Evolutionary conservation across 257 asterid species (phyloP).

Genomic region (Gentiana straminea): DNA sequence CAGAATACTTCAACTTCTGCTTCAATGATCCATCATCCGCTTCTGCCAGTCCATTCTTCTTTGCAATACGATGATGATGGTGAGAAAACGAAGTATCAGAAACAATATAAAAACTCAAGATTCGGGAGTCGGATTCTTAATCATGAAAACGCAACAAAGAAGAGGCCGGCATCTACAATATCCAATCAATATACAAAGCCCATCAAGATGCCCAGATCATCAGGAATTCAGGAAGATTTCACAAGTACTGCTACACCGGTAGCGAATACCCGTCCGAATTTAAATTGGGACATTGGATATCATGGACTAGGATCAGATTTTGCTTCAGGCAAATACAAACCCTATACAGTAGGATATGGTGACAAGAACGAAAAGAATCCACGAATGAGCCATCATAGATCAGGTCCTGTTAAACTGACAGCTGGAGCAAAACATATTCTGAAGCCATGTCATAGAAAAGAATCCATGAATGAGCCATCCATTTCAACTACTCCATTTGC

Average conservation of each 20-base stretch:
- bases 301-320: slow-evolving; percentile 13
- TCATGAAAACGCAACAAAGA: slow-evolving; percentile 22
- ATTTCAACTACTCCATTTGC: slow-evolving; percentile 21
- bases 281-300: slow-evolving; percentile 12
- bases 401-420: slow-evolving; percentile 29
- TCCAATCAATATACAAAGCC: slow-evolving; percentile 21
- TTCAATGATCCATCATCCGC: slow-evolving; percentile 12
- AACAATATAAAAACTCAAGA: slow-evolving; percentile 15
- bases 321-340: slow-evolving; percentile 15
- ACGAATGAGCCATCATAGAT: slow-evolving; percentile 11
- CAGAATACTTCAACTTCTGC: slow-evolving; percentile 22
- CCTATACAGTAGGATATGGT: slow-evolving; percentile 12
- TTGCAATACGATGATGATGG: slow-evolving; percentile 15
- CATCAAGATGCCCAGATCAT: slow-evolving; percentile 21
- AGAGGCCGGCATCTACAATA: slow-evolving; percentile 18
- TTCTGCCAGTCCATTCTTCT: slow-evolving; percentile 19
- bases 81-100: slow-evolving; percentile 18
- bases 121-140: slow-evolving; percentile 11
- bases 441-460: slow-evolving; percentile 26
- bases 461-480: slow-evolving; percentile 19
- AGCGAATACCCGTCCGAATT: slow-evolving; percentile 9
- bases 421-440: slow-evolving; percentile 36
- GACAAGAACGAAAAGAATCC: not conserved
- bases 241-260: slow-evolving; percentile 10
- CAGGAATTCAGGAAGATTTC: slow-evolving; percentile 24